phyloP scores from a whole-genome alignment of 2,329 filamentous ascomycete species.

The Dactylella cylindrospora region DNA sequence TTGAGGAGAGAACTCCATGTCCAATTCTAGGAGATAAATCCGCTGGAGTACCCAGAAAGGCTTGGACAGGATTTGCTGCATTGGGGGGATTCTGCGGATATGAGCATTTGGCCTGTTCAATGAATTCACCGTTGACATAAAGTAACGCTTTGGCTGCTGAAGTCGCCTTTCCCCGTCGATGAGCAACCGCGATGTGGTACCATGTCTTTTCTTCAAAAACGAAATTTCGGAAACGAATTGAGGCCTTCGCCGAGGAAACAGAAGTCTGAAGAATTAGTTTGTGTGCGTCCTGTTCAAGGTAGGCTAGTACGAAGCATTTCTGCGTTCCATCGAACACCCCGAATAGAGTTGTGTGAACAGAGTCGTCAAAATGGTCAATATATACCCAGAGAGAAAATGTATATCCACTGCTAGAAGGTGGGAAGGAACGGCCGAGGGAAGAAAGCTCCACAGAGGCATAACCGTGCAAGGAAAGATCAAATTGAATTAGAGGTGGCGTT shows the following conservation, averaged over 20 bases:
- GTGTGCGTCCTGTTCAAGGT: slow-evolving; percentile 87
- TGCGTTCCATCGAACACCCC: slow-evolving; percentile 90
- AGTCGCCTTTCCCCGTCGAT: slow-evolving; percentile 74
- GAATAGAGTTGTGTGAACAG: slow-evolving; percentile 90
- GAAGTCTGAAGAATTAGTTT: slow-evolving; percentile 97
- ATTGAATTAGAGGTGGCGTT: slow-evolving; percentile 83
- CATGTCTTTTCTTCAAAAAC: slow-evolving; percentile 74
- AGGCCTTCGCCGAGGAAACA: slow-evolving; percentile 79
- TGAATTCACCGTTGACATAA: slow-evolving; percentile 90
- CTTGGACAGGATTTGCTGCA: slow-evolving; percentile 73
- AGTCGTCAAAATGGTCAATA: slow-evolving; percentile 80
- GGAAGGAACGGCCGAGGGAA: slow-evolving; percentile 81
- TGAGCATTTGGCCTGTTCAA: slow-evolving; percentile 83
- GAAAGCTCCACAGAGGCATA: slow-evolving; percentile 88
- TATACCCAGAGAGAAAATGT: slow-evolving; percentile 87
- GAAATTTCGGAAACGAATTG: slow-evolving; percentile 86
- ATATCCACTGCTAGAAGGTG: slow-evolving; percentile 79
- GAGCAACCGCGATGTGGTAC: slow-evolving; percentile 92
- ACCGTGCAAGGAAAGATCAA: slow-evolving; percentile 84
- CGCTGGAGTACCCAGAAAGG: slow-evolving; percentile 88
- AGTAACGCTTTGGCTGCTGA: slow-evolving; percentile 78
- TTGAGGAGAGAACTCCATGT: slow-evolving; percentile 70
- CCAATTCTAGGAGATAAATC: slow-evolving; percentile 78
- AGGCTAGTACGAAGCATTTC: slow-evolving; percentile 89
- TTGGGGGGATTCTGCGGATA: slow-evolving; percentile 77